Conservation (phyloP, 805 yeast genomes). For the Ogataea ramenticola region DNA sequence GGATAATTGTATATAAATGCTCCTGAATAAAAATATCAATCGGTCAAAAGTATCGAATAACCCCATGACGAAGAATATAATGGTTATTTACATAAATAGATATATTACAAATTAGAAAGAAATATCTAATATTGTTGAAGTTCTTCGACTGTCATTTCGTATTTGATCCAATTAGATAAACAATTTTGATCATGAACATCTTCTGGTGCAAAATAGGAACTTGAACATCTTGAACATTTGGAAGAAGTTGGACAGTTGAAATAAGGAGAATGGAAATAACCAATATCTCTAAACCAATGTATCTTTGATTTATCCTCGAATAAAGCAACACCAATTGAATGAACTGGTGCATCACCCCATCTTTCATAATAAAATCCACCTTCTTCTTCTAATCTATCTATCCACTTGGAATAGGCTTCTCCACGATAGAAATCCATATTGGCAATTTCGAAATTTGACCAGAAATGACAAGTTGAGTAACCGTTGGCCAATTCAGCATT, state of each 20-base stretch:
- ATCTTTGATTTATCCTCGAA: conserved; percentile 65
- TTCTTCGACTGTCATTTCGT: conserved; percentile 28
- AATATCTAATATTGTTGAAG: conserved; percentile 21
- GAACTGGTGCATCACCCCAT: conserved; percentile 95
- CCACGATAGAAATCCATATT: conserved; percentile 74
- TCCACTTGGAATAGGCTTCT: conserved; percentile 63
- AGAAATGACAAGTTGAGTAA: conserved; percentile 69
- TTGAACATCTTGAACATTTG: conserved; percentile 33
- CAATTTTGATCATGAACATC: conserved; percentile 28
- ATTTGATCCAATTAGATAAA: conserved; percentile 28
- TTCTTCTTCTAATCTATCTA: conserved; percentile 56
- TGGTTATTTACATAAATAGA: no score
- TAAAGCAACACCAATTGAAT: conserved; percentile 63
- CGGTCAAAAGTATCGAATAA: no score
- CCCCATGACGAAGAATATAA: no score
- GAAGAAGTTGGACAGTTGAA: conserved; percentile 68
- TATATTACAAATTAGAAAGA: no score
- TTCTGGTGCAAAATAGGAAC: conserved; percentile 26
- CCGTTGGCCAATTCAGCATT: conserved; percentile 32
- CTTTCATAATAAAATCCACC: conserved; percentile 87
- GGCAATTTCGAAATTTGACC: conserved; percentile 85
- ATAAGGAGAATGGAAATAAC: conserved; percentile 71
- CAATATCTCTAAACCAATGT: conserved; percentile 86
- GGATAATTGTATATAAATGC: no score
- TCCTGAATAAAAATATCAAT: no score